phyloP scores from a whole-genome alignment of 768 basidiomycete species.

The Russula virescens region DNA sequence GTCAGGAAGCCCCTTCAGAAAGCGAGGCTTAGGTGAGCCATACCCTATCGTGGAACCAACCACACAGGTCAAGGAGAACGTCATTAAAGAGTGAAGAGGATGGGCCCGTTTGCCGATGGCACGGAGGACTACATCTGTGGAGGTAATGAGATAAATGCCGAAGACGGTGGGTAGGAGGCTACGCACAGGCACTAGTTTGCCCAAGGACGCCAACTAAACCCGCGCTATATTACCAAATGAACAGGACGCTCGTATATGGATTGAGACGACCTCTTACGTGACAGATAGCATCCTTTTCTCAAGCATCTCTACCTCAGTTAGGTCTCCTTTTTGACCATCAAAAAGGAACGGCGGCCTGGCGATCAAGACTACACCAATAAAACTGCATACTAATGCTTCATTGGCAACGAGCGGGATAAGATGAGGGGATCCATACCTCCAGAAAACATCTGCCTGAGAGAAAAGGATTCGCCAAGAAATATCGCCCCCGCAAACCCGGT shows the following conservation, averaged over 20 bases:
- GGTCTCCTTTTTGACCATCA: constrained; percentile 32
- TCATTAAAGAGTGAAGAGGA: constrained; percentile 63
- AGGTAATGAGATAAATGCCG: not conserved
- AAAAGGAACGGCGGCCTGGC: constrained; percentile 75
- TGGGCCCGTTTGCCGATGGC: constrained; percentile 73
- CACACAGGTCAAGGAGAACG: constrained; percentile 56
- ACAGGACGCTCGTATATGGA: not conserved
- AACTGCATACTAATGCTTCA: constrained; percentile 45
- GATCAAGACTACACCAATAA: constrained; percentile 75
- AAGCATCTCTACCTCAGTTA: constrained; percentile 25
- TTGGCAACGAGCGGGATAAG: not conserved
- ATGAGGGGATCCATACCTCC: constrained; percentile 33
- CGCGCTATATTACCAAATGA: constrained; percentile 35
- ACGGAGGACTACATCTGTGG: constrained; percentile 46
- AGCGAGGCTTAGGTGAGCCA: not conserved
- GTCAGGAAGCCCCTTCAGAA: not conserved
- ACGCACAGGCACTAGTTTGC: constrained; percentile 64
- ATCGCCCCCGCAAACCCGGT: too few species aligned
- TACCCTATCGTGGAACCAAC: constrained; percentile 34
- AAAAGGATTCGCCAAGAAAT: too few species aligned
- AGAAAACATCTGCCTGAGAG: constrained; percentile 49
- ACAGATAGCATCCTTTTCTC: constrained; percentile 55
- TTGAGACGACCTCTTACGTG: constrained; percentile 34
- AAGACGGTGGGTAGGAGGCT: not conserved
- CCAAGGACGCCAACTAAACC: constrained; percentile 60